Base-by-base conservation (phyloP, 192 early-diverging fungal species). In the Geranomyces variabilis region DNA sequence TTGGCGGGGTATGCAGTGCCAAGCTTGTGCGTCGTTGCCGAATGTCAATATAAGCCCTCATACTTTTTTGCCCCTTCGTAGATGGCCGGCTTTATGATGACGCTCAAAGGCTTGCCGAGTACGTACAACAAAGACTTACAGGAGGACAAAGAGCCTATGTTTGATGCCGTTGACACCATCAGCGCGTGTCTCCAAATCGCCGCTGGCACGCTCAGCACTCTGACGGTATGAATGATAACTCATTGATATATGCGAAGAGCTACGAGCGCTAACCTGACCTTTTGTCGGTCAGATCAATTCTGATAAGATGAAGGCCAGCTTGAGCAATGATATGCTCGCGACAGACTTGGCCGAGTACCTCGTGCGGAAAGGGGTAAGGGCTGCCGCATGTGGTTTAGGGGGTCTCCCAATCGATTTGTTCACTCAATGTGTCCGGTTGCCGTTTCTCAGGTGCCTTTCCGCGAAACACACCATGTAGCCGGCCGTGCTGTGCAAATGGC, bases 81-180 rank as follows among this genome's bases (percentile, higher is more conserved):
- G 76, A 90, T 96, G 91, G 76, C 91, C 53, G 95, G 95, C 7
- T 97, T 99, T 75, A 89, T 99, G 88, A 99, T 99, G 97, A 93
- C 95, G 1, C 88, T 93, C 83, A 99, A 99, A 84, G 97, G 95
- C 9, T 83, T 94, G 63, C 95, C 97, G 13, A 93, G 91, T 77
- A 99, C 97, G 13, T 99, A 99, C 84, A 99, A 99, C 85, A 97
- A 97, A 81, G 97, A 97, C 75, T 86, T 99, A 67, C 97, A 99
- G 80, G 97, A 97, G 80, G 97, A 97, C 80, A 99, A 99, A 83
- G 97, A 99, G 78, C 95, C 97, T 33, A 87, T 99, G 82, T 99
- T 99, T 83, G 95, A 97, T 72, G 90, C 95, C 0, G 88, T 89
- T 14, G 95, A 97, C 77, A 97, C 93, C 1, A 74, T 97, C 28